Evolutionary conservation across 2,329 filamentous ascomycete genomes (phyloP), one percentile per base, ranked within the genome.

Genomic region (Aspergillus brasiliensis): DNA sequence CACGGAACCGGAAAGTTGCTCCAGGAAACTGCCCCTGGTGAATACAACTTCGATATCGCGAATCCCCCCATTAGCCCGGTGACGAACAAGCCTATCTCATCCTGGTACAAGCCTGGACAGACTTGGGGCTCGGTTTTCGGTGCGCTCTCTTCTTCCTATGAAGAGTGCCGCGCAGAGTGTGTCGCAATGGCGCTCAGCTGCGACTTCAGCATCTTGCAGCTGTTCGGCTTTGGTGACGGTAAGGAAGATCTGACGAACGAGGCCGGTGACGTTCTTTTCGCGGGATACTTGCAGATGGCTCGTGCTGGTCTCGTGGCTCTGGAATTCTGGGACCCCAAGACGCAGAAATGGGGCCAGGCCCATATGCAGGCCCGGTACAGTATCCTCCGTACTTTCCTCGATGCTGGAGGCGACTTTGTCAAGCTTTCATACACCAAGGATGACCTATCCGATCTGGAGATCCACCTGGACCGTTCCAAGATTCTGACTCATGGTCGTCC

Each of bases 71-170:
- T 91, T 54, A 96, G 87, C 70, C 94, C 93, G 0, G 77, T 97
- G 42, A 91, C 87, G 5, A 83, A 86, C 62, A 89, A 94, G 76
- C 90, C 91, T 1, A 83, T 97, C 51, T 86, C 85, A 2, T 91
- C 89, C 1, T 97, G 90, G 88, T 98, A 98, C 81, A 96, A 95
- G 77, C 92, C 92, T 2, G 92, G 92, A 2, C 91, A 97, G 77
- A 98, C 94, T 0, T 98, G 93, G 93, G 91, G 91, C 58, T 92
- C 89, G 5, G 91, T 97, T 0, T 98, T 98, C 71, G 92, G 93
- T 25, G 86, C 90, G 62, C 86, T 96, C 64, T 92, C 93, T 38
- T 91, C 90, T 3, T 91, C 89, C 15, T 97, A 97, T 71, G 94
- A 98, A 77, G 94, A 98, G 77, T 98, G 94, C 75, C 88, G 94